Percentiles rank a stretch among this genome's conserved stretches.
Evolutionary conservation across 2,329 filamentous ascomycete species (phyloP).

Genomic region (Xylaria sp.): DNA sequence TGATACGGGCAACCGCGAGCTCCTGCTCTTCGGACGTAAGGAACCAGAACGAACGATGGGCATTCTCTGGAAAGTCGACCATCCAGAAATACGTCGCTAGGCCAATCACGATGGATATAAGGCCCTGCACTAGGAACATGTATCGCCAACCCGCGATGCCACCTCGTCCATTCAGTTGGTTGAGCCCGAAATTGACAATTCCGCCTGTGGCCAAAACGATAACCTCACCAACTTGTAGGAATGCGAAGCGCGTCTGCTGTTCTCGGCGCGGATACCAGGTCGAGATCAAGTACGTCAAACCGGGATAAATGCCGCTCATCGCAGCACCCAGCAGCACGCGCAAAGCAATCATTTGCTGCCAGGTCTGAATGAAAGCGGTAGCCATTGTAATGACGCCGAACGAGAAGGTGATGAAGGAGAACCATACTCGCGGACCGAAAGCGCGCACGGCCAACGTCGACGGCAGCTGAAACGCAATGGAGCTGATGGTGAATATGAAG

Average conservation of each 20-base stretch:
- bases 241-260: slow-evolving; percentile 69
- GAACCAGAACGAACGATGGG: slow-evolving; percentile 62
- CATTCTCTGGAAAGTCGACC: slow-evolving; percentile 69
- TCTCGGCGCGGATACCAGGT: slow-evolving; percentile 68
- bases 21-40: slow-evolving; percentile 59
- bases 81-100: slow-evolving; percentile 72
- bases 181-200: slow-evolving; percentile 73
- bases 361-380: slow-evolving; percentile 70
- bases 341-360: slow-evolving; percentile 72
- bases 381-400: slow-evolving; percentile 67
- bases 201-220: slow-evolving; percentile 68
- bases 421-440: slow-evolving; percentile 67
- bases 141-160: slow-evolving; percentile 69
- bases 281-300: slow-evolving; percentile 58
- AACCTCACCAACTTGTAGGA: slow-evolving; percentile 68
- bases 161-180: slow-evolving; percentile 61
- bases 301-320: slow-evolving; percentile 61
- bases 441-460: slow-evolving; percentile 70
- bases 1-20: slow-evolving; percentile 63
- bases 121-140: slow-evolving; percentile 72
- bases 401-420: slow-evolving; percentile 69
- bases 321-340: slow-evolving; percentile 69
- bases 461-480: slow-evolving; percentile 71
- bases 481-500: slow-evolving; percentile 74
- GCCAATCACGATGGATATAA: slow-evolving; percentile 64